Conservation (phyloP, 768 basidiomycete species). For the Leccinum barrowsii region DNA sequence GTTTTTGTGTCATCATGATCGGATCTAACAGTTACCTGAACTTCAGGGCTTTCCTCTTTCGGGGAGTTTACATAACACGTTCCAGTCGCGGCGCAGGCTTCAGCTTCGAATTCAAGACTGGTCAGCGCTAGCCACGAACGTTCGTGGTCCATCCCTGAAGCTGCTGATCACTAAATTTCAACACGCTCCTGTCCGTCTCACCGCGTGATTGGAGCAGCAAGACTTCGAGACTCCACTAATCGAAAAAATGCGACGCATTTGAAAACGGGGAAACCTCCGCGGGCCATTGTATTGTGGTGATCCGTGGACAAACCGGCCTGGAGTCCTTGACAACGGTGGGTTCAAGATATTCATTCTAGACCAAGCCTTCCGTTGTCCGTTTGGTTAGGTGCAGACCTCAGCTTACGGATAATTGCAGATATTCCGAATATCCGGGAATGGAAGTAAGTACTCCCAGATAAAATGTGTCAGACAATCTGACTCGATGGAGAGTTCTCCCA, state of each 20-base stretch:
- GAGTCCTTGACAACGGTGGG: neutral
- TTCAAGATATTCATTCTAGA: neutral
- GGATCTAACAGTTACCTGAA: too few relatives aligned
- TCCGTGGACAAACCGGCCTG: too few relatives aligned
- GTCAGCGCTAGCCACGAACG: neutral
- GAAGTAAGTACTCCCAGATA: neutral
- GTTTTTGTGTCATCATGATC: too few relatives aligned
- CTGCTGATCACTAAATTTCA: neutral
- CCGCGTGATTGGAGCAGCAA: neutral
- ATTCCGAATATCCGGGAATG: neutral
- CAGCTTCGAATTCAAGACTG: neutral
- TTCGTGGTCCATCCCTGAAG: neutral
- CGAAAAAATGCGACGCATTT: neutral
- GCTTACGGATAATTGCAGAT: neutral
- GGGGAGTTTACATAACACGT: neutral
- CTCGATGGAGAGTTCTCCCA: neutral
- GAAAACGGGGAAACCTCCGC: neutral
- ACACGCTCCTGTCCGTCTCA: neutral
- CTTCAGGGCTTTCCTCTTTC: neutral
- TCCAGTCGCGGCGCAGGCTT: neutral
- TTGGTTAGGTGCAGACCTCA: neutral
- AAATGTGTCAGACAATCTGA: neutral
- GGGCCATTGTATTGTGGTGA: neutral
- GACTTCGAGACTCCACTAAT: neutral
- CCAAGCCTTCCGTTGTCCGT: neutral